Evolutionary conservation across 768 basidiomycete genomes (phyloP), one percentile per base, ranked within the genome.

Genomic region (Lyophyllum atratum): DNA sequence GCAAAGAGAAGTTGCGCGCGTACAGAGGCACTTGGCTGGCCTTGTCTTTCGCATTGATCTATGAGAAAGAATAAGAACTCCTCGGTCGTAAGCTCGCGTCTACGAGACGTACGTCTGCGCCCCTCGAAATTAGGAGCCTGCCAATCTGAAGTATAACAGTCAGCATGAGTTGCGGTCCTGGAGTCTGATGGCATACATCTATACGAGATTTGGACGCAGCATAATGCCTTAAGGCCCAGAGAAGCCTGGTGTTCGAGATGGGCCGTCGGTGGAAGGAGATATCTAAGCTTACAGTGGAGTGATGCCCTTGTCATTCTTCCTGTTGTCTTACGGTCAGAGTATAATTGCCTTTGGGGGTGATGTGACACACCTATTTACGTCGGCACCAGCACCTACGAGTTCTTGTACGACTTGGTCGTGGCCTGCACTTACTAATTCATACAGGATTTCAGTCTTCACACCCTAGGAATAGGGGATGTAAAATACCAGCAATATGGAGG

Each of bases 41-140:
- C 64, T 86, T 88, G 78, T 99, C 96, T 74, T 85, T 90, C 43
- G 90, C 90, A 67, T 98, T 99, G 75, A 96, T 91, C 93, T 99
- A 67, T 56, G 44, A 66, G 65, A 37, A 62, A 55, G 56, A 69
- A 67, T 68, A 54, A 52, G 64, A 66, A 71, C 63, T 70, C 66
- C 64, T 62, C 67, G 70, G 66, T 59, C 56, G 65, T 69, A 60
- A 68, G 68, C 59, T 60, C 65, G 60, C 59, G 67, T 68, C 68
- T 72, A 52, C 50, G 60, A 61, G 60, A 82, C 93, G 67, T 75
- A 95, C 95, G 69, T 97, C 93, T 61, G 95, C 95, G 56, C 95
- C 94, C 69, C 91, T 83, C 52, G 85, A 77, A 66, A 98, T 89
- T 59, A 98, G 77, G 34, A 92, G 79, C 73, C 82, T 88, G 62